Conservation (phyloP, 352 stramenopile genomes). For the Pythium biforme region DNA sequence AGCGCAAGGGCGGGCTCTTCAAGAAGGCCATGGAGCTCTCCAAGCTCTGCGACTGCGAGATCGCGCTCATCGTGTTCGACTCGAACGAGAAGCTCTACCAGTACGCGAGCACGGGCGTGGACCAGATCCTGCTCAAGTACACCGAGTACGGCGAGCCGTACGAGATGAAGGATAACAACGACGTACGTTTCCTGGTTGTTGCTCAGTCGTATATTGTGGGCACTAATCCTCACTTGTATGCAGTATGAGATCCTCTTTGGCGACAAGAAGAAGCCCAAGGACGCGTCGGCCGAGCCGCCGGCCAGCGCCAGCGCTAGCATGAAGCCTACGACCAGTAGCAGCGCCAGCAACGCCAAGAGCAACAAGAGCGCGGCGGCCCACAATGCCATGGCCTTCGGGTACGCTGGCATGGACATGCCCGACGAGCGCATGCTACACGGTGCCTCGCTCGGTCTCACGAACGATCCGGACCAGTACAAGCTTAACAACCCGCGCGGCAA, state of each 20-base stretch:
- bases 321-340: constrained; percentile 20
- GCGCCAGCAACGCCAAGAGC: constrained; percentile 30
- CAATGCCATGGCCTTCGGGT: constrained; percentile 25
- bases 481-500: constrained; percentile 40
- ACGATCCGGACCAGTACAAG: constrained; percentile 69
- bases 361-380: constrained; percentile 29
- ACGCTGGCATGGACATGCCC: constrained; percentile 35
- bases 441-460: constrained; percentile 54
- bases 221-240: neutral
- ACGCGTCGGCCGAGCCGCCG: constrained; percentile 29
- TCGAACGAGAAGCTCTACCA: constrained; percentile 87
- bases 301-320: constrained; percentile 18
- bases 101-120: constrained; percentile 78
- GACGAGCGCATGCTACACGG: constrained; percentile 29
- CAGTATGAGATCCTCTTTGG: constrained; percentile 48
- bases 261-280: constrained; percentile 71
- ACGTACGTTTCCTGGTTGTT: constrained; percentile 41
- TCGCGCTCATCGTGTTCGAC: constrained; percentile 85
- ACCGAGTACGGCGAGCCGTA: constrained; percentile 83
- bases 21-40: constrained; percentile 88
- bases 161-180: constrained; percentile 82
- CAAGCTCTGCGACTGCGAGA: constrained; percentile 86
- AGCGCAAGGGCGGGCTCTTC: constrained; percentile 84
- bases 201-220: neutral
- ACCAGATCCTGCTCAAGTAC: constrained; percentile 86